Base-by-base conservation (phyloP, 768 basidiomycete genomes). In the Boletus barrowsii region DNA sequence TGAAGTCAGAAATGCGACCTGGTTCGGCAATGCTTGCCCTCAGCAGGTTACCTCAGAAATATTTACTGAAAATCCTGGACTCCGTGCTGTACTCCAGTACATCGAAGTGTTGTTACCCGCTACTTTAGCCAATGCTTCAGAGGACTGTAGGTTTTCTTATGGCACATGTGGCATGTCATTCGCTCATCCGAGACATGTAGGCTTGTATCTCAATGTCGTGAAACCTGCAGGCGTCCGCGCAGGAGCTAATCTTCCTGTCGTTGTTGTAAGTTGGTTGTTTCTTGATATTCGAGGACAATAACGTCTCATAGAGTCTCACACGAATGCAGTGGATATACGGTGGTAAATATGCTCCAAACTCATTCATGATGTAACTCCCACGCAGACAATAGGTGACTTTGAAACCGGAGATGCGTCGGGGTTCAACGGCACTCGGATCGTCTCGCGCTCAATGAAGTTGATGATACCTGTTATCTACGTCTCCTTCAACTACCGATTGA, bases 1-100 rank as follows among this genome's bases (percentile, higher is more conserved):
- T 10, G 43, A 18, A 3, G 15, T 52, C 10, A 18, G 10, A 22
- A 30, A 45, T 10, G 51, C 43, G 29, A 45, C 35, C 14, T 7
- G 3, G 35, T 52, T 43, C 47, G 75, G 77, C 14, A 56, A 71
- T 30, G 68, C 76, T 4, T 79, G 78, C 49, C 71, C 72, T n/a
- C 77, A 80, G 50, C 76, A 74, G 46, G 42, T 43, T n/a, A 0
- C n/a, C 3, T 32, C 54, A 5, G 54, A 2, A 5, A 36, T 47
- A 1, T 33, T 53, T 0, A 47, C 55, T 1, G 11, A 22, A 10
- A 47, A 44, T 13, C 33, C 56, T 10, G 54, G 51, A 24, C 39
- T 51, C 33, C 36, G 3, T 36, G 24, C 24, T 6, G 24, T 29
- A 14, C 7, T 40, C 8, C 24, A 9, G 9, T 61, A 57, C 40